Base-by-base conservation (phyloP, 1,284 basidiomycete species). In the Ustilago nuda region DNA sequence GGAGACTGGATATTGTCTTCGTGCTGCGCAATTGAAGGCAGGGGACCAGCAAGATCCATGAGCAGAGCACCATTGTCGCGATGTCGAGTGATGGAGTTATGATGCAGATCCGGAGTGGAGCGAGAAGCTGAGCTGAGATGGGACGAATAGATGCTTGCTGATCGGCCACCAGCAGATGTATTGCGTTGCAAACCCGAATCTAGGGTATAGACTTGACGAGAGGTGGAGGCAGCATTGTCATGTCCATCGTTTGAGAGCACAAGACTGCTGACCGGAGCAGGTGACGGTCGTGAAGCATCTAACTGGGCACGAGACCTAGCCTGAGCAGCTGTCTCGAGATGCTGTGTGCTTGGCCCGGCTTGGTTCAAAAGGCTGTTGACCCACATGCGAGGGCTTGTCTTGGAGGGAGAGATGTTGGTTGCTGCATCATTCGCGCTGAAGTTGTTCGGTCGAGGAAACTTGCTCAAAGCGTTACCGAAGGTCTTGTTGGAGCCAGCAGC, bases 121-220 rank as follows among this genome's bases (percentile, higher is more conserved):
- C 70, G 70, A 32, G 74, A 69, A n/a, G 65, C 67, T 12, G 63
- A 59, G 53, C 75, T 74, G 63, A 76, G 62, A 45, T 71, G 67
- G n/a, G 71, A 67, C n/a, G 71, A 70, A 30, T 68, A 66, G 66
- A 66, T 71, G 61, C 61, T 69, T 2, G 66, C 58, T 0, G 61
- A 61, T 30, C 67, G 41, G 11, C 63, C 62, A 12, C 33, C 56
- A 11, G 50, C n/a, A 1, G 71, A 66, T 1, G 45, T 39, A 27
- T 56, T 54, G 48, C 74, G 61, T 30, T 72, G 69, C 46, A 72
- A 17, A 8, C 74, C 74, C 45, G 69, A 69, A 46, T 68, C 69
- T 39, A 76, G 64, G 30, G 72, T 71, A 46, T 71, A 71, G 27
- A 70, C 51, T 15, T 46, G 69, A 4, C 57, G 66, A 48, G 56